phyloP scores from a whole-genome alignment of 768 basidiomycete genomes.

The Trametes cingulata region DNA sequence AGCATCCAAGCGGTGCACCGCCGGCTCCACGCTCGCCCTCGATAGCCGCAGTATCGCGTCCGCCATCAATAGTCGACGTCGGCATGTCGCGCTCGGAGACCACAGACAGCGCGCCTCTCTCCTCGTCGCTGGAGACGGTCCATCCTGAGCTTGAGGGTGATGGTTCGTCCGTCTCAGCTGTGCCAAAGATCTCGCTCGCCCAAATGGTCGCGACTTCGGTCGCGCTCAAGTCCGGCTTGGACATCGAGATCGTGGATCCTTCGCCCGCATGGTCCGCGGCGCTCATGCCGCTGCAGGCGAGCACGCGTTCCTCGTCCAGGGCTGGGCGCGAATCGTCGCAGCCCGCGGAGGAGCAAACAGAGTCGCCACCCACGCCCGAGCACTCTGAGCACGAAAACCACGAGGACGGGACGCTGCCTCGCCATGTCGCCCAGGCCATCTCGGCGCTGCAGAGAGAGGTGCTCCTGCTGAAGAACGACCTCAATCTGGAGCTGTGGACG shows the following conservation, averaged over 20 bases:
- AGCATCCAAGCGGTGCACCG: conserved; percentile 1
- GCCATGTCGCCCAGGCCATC: conserved; percentile 62
- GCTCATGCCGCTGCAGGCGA: conserved; percentile 38
- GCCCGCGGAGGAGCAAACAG: not conserved
- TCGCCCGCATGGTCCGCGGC: conserved; percentile 52
- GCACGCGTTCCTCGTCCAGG: conserved; percentile 30
- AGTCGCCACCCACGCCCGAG: conserved; percentile 1
- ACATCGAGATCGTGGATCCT: conserved; percentile 58
- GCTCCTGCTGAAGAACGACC: conserved; percentile 72
- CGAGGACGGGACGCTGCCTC: not conserved
- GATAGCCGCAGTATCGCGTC: not conserved
- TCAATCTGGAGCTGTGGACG: conserved; percentile 85
- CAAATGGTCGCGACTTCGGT: conserved; percentile 75
- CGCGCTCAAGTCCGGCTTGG: conserved; percentile 68
- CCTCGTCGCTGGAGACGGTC: conserved; percentile 16
- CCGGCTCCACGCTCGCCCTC: not conserved
- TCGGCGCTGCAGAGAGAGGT: conserved; percentile 75
- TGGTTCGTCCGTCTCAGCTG: not conserved
- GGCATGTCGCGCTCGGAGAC: not conserved
- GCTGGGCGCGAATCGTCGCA: conserved; percentile 4
- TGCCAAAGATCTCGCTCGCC: conserved; percentile 54
- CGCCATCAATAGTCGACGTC: not conserved
- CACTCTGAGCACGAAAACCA: not conserved
- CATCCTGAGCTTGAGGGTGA: not conserved
- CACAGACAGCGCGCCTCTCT: not conserved